Evolutionary conservation across 2,329 filamentous ascomycete species (phyloP).

Genomic region (Colletotrichum aenigma): DNA sequence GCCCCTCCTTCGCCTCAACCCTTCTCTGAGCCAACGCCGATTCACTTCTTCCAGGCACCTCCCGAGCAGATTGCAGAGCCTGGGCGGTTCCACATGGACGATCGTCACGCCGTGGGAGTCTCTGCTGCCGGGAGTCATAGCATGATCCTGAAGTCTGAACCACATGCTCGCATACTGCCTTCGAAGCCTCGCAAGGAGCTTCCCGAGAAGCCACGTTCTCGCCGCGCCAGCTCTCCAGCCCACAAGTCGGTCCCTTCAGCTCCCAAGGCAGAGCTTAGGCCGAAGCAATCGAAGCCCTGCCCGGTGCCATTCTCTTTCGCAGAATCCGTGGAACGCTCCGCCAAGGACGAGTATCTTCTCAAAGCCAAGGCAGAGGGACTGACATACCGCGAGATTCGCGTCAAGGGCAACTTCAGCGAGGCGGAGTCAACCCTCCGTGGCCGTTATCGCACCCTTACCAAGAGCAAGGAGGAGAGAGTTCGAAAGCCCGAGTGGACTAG

Average conservation of each 20-base stretch:
- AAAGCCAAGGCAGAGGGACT: slow-evolving; percentile 57
- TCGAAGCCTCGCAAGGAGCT: slow-evolving; percentile 12
- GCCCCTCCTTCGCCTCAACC: not conserved
- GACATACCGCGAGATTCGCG: slow-evolving; percentile 69
- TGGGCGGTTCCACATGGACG: not conserved
- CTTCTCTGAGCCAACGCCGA: slow-evolving; percentile 6
- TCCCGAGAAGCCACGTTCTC: slow-evolving; percentile 9
- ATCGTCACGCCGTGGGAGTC: not conserved
- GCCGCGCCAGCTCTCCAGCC: not conserved
- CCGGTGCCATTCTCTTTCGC: not conserved
- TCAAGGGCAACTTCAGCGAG: slow-evolving; percentile 59
- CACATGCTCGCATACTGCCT: not conserved
- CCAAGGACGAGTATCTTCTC: slow-evolving; percentile 56
- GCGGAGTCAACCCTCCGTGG: slow-evolving; percentile 77
- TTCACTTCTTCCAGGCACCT: not conserved
- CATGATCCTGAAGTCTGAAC: not conserved
- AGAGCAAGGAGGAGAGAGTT: slow-evolving; percentile 64
- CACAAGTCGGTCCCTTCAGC: not conserved
- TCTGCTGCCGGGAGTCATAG: not conserved
- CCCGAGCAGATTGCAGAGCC: not conserved
- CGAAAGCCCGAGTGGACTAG: slow-evolving; percentile 69
- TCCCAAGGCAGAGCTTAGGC: not conserved
- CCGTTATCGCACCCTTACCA: slow-evolving; percentile 68
- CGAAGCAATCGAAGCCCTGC: slow-evolving; percentile 3
- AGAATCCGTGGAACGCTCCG: slow-evolving; percentile 1